Evolutionary conservation across 2,329 filamentous ascomycete species (phyloP).

Genomic region (Beauveria rudraprayagi): DNA sequence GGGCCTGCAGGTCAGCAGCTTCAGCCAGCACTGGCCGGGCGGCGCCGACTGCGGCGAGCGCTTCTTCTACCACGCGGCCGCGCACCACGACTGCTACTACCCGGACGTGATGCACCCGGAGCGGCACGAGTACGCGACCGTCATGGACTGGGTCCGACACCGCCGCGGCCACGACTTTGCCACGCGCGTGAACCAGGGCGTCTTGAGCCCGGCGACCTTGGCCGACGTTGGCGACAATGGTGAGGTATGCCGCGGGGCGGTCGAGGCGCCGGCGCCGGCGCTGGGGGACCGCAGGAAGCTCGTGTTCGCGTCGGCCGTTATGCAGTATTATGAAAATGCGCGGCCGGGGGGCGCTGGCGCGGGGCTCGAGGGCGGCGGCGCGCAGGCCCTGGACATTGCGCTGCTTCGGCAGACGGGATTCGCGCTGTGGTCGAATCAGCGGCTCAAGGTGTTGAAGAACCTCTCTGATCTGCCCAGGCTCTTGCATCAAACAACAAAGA

Average conservation of each 20-base stretch:
- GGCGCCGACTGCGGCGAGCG: slow-evolving; percentile 1
- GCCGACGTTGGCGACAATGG: neutral
- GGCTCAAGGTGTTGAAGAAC: neutral
- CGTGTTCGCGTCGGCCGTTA: neutral
- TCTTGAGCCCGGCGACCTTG: neutral
- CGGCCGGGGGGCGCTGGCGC: neutral
- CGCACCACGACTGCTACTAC: slow-evolving; percentile 9
- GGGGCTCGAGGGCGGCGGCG: neutral
- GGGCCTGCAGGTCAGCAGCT: slow-evolving; percentile 7
- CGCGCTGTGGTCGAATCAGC: slow-evolving; percentile 8
- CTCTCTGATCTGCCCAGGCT: neutral
- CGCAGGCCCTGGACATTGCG: neutral
- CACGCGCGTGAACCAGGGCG: slow-evolving; percentile 4
- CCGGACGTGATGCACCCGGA: slow-evolving; percentile 8
- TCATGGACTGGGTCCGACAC: neutral
- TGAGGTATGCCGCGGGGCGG: neutral
- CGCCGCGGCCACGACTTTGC: neutral
- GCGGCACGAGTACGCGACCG: slow-evolving; percentile 4
- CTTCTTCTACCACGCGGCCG: slow-evolving; percentile 9
- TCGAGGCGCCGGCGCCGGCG: neutral
- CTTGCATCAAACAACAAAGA: neutral
- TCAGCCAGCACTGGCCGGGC: slow-evolving; percentile 10
- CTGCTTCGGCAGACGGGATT: slow-evolving; percentile 4
- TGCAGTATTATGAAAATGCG: slow-evolving; percentile 5
- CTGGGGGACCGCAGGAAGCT: neutral